phyloP scores from a whole-genome alignment of 2,329 filamentous ascomycete species.

The Didymella segeticola region DNA sequence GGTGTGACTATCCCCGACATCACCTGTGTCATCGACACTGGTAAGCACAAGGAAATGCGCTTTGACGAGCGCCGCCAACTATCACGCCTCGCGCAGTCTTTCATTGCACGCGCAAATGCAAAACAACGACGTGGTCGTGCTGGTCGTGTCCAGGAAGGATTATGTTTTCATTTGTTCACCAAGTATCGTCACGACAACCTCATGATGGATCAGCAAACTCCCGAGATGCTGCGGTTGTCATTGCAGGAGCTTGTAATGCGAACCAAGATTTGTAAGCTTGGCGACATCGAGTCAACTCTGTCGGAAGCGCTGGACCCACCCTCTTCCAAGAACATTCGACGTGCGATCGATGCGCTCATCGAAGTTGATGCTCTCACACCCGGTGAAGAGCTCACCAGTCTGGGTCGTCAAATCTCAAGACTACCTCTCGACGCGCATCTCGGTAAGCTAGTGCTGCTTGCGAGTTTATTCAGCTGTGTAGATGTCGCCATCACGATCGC shows the following conservation, averaged over 20 bases:
- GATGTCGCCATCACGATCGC: slow-evolving; percentile 92
- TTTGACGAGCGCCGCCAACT: slow-evolving; percentile 94
- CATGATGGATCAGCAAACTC: slow-evolving; percentile 92
- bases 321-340: slow-evolving; percentile 87
- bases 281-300: slow-evolving; percentile 89
- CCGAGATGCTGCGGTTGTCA: slow-evolving; percentile 93
- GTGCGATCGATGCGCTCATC: slow-evolving; percentile 89
- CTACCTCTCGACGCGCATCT: slow-evolving; percentile 93
- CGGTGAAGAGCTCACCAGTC: slow-evolving; percentile 81
- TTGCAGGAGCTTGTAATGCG: slow-evolving; percentile 94
- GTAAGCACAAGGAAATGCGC: slow-evolving; percentile 96
- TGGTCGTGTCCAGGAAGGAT: slow-evolving; percentile 90
- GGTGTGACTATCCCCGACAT: slow-evolving; percentile 98
- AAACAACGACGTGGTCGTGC: slow-evolving; percentile 94
- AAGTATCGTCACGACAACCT: slow-evolving; percentile 82
- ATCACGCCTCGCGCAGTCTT: slow-evolving; percentile 88
- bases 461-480: slow-evolving; percentile 85
- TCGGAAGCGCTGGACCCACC: slow-evolving; percentile 89
- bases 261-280: slow-evolving; percentile 96
- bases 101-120: slow-evolving; percentile 93
- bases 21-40: slow-evolving; percentile 94
- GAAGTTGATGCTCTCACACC: slow-evolving; percentile 89
- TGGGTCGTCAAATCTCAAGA: slow-evolving; percentile 86
- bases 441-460: slow-evolving; percentile 88
- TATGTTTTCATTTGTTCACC: slow-evolving; percentile 97